Conservation (phyloP, 345 rosid species). For the Aurinia saxatilis region DNA sequence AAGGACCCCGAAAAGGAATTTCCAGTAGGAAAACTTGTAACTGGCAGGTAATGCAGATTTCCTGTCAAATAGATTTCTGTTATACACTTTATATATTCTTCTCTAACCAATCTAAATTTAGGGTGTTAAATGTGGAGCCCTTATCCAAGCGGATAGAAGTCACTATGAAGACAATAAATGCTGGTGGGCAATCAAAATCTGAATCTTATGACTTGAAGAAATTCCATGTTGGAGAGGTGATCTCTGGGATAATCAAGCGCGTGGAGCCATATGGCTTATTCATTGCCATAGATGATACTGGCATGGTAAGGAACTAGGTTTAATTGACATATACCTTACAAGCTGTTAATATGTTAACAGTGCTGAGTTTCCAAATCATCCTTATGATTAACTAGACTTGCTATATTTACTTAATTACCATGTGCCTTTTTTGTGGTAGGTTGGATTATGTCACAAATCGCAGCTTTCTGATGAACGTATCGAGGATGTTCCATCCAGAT, state of each 20-base stretch:
- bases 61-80: neutral
- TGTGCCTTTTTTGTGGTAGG: constrained; percentile 38
- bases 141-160: constrained; percentile 80
- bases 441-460: constrained; percentile 86
- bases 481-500: constrained; percentile 48
- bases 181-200: constrained; percentile 38
- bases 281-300: constrained; percentile 49
- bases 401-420: neutral
- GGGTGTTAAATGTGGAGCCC: constrained; percentile 81
- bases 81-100: neutral
- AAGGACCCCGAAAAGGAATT: constrained; percentile 67
- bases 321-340: neutral
- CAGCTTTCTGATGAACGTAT: constrained; percentile 64
- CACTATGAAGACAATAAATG: constrained; percentile 54
- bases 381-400: neutral
- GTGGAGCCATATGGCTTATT: constrained; percentile 82
- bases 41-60: constrained; percentile 54
- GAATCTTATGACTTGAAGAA: constrained; percentile 41
- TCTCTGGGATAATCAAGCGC: constrained; percentile 66
- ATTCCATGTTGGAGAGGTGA: constrained; percentile 52
- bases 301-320: constrained; percentile 50
- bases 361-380: neutral
- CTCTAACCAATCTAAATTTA: constrained; percentile 33
- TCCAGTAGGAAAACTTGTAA: constrained; percentile 79
- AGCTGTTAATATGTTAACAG: neutral